A percentile compares a stretch with the other conserved stretches of the same genome.
Conservation (phyloP, 306 rosid genomes). For the Cicer judaicum region DNA sequence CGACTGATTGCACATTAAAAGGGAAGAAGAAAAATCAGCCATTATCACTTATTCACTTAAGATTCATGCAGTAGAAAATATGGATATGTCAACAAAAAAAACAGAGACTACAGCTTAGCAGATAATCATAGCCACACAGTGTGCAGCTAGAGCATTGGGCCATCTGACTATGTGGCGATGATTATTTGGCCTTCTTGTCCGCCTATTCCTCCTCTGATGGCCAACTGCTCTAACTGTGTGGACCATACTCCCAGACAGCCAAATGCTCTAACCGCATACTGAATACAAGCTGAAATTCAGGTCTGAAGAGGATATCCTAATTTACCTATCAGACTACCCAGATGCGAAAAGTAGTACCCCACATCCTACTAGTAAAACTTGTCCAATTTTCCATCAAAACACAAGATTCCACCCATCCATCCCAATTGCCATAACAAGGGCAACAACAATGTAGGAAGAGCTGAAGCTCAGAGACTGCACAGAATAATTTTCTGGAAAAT, state of each 20-base stretch:
- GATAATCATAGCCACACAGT: not conserved
- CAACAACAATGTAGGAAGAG: not conserved
- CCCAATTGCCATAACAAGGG: not conserved
- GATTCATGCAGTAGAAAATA: slow-evolving; percentile 1
- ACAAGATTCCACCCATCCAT: not conserved
- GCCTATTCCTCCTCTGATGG: too few relatives aligned
- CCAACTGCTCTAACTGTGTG: too few relatives aligned
- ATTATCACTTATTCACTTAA: not conserved
- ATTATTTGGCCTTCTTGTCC: too few relatives aligned
- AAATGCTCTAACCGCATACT: slow-evolving; percentile 28
- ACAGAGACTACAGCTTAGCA: not conserved
- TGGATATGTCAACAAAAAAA: slow-evolving; percentile 21
- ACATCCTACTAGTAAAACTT: not conserved
- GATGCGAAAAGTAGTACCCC: not conserved
- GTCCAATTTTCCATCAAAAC: not conserved
- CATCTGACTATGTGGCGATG: too few relatives aligned
- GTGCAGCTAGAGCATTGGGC: too few relatives aligned
- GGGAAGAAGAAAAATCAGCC: slow-evolving; percentile 34
- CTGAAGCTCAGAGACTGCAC: not conserved
- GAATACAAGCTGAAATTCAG: slow-evolving; percentile 24
- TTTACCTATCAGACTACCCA: not conserved
- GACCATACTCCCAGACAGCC: not conserved
- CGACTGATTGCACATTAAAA: not conserved
- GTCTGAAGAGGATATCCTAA: slow-evolving; percentile 14
- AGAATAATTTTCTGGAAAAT: not conserved